Evolutionary conservation across 2,329 filamentous ascomycete species (phyloP), one percentile per base, ranked within the genome.

Genomic region (Ceratocystiopsis brevicomis): DNA sequence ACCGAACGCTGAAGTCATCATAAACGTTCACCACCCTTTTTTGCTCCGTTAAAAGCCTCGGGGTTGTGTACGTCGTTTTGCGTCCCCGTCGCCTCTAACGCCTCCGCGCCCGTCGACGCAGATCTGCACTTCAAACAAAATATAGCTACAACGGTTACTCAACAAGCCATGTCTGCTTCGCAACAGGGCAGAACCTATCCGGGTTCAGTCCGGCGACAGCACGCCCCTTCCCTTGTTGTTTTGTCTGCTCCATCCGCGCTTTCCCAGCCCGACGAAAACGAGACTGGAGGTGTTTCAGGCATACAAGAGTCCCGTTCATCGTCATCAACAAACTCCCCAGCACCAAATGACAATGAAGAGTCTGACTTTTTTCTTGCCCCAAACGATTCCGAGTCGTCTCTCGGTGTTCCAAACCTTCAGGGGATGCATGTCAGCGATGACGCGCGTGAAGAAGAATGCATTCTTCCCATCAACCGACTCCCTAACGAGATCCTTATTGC

Each of bases 401-500:
- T 95, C 45, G 86, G 85, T 43, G 75, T 85, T 33, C 81, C 81
- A 39, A 80, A 81, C 47, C 71, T 85, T 46, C 77, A 78, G 55
- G 81, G 85, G 54, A 80, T 78, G 71, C 78, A 71, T 56, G 75
- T 75, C 49, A 70, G 70, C 52, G 73, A 76, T 52, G 76, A 79
- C 11, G 19, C 11, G 6, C 40, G 34, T 8, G 42, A 33, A 8
- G 43, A 44, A 3, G 18, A n/a, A 55, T 81, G 79, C 54, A 62
- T 78, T 43, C 77, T 81, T n/a, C 85, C 87, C 40, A 78, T 95
- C 47, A 80, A 81, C 52, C 76, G 81, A 45, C 69, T 98, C 34
- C 90, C 90, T 36, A 88, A 87, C 59, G 90, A 98, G 66, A 81
- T 98, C 48, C 76, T 96, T 57, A 95, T 98, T 55, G 74, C 78